These are phyloP conservation scores for Podaxis sp. DNA, from an alignment of 768 basidiomycete genomes.

Conservation along the genomic window DNA sequence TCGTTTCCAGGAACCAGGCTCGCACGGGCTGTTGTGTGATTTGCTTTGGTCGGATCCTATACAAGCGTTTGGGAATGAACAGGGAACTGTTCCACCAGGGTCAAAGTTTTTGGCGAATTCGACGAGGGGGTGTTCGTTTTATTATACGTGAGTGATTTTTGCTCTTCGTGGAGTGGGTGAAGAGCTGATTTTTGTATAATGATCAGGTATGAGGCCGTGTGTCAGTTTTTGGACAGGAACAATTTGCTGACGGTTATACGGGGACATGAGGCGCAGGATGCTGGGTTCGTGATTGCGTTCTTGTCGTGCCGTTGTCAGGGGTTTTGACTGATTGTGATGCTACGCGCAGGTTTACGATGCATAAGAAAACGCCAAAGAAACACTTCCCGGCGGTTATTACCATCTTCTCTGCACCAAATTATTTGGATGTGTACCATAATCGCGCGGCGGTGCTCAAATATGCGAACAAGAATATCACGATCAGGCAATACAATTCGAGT, in stretches of 20 bases:
- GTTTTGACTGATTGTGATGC: neutral
- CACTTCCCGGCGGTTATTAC: conserved; percentile 98
- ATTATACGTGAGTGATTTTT: conserved; percentile 71
- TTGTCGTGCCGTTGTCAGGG: neutral
- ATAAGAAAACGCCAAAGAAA: conserved; percentile 90
- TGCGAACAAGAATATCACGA: conserved; percentile 94
- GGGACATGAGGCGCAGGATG: conserved; percentile 96
- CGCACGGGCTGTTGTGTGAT: conserved; percentile 89
- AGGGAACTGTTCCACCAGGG: conserved; percentile 53
- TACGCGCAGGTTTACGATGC: conserved; percentile 65
- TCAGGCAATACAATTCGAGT: conserved; percentile 78
- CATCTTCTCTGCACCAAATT: conserved; percentile 96
- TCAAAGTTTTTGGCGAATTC: conserved; percentile 76
- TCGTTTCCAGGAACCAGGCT: conserved; percentile 92
- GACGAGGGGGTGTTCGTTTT: conserved; percentile 89
- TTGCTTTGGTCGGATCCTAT: conserved; percentile 96
- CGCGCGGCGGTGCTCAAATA: conserved; percentile 97
- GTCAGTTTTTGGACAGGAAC: conserved; percentile 92
- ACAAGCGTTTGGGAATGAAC: conserved; percentile 83
- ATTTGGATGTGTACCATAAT: conserved; percentile 95
- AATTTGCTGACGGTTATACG: conserved; percentile 90
- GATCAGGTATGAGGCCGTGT: conserved; percentile 76
- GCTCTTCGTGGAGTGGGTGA: neutral
- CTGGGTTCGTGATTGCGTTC: conserved; percentile 56
- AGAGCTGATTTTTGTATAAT: neutral